These are phyloP conservation scores for Auricularia heimuer DNA, from an alignment of 768 basidiomycete species.

Conservation along the genomic window DNA sequence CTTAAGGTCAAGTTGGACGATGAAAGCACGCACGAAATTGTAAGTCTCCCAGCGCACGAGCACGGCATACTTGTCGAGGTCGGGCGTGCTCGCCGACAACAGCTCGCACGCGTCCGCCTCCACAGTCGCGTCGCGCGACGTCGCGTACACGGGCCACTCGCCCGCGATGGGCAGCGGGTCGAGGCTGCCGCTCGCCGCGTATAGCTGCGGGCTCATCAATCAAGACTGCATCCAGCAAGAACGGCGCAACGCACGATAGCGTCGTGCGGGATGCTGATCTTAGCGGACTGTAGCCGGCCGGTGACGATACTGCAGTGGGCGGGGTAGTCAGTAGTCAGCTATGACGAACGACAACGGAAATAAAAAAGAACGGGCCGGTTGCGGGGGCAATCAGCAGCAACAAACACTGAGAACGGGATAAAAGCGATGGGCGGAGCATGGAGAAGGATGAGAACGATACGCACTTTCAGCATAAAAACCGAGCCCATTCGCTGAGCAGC, in stretches of 20 bases:
- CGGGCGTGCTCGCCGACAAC: slow-evolving; percentile 17
- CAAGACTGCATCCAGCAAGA: background rate
- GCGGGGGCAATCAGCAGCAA: no score
- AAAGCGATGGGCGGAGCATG: no score
- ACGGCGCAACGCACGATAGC: slow-evolving; percentile 15
- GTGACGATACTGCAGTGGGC: no score
- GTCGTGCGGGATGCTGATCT: background rate
- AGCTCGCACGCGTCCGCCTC: slow-evolving; percentile 21
- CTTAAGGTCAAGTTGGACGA: no score
- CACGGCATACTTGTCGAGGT: slow-evolving; percentile 22
- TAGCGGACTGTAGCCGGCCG: no score
- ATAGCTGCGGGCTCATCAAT: background rate
- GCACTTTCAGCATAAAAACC: no score
- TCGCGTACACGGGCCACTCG: slow-evolving; percentile 22
- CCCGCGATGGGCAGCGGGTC: slow-evolving; percentile 16
- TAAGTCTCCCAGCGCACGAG: slow-evolving; percentile 26
- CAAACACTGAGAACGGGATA: no score
- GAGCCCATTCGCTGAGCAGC: slow-evolving; percentile 20
- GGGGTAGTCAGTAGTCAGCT: no score
- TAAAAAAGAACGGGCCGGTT: no score
- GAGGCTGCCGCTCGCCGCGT: background rate
- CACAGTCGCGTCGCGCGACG: slow-evolving; percentile 18
- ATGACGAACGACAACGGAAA: no score
- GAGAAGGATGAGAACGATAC: background rate
- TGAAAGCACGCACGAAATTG: slow-evolving; percentile 10